Percentiles rank a stretch among this genome's conserved stretches.
Conservation (phyloP, 2,329 filamentous ascomycete genomes). For the Epichloe gansuensis region DNA sequence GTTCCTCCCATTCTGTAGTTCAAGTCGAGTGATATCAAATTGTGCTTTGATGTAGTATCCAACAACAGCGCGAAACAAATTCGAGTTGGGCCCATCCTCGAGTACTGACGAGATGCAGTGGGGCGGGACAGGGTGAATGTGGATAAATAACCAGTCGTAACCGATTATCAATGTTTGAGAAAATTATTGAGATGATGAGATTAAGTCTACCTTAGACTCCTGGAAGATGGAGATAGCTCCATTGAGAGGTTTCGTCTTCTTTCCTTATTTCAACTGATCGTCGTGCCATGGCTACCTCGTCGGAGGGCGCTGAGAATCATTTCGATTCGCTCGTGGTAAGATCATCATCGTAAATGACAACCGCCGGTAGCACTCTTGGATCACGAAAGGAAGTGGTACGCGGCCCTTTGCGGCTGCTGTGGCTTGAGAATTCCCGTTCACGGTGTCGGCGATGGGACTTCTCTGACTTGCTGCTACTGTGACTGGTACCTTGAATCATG, state of each 20-base stretch:
- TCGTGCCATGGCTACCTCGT: slow-evolving; percentile 8
- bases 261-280: slow-evolving; percentile 8
- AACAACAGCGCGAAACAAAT: not conserved
- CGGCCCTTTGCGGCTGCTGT: slow-evolving; percentile 3
- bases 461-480: slow-evolving; percentile 3
- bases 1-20: not conserved
- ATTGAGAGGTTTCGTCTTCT: slow-evolving; percentile 17
- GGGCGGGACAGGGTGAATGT: not conserved
- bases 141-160: not conserved
- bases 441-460: not conserved
- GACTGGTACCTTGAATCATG: not conserved
- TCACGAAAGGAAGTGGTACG: slow-evolving; percentile 11
- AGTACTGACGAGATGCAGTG: not conserved
- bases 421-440: not conserved
- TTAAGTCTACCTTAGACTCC: slow-evolving; percentile 17
- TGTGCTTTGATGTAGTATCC: not conserved
- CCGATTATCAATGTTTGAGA: not conserved
- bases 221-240: slow-evolving; percentile 25
- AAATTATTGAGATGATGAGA: not conserved
- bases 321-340: slow-evolving; percentile 17
- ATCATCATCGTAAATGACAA: slow-evolving; percentile 27
- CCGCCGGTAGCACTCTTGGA: slow-evolving; percentile 14
- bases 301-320: slow-evolving; percentile 18
- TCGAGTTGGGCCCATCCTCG: not conserved
- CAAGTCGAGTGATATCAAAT: not conserved